Base-by-base conservation (phyloP, 2,329 filamentous ascomycete species). In the Botrytis fabae region DNA sequence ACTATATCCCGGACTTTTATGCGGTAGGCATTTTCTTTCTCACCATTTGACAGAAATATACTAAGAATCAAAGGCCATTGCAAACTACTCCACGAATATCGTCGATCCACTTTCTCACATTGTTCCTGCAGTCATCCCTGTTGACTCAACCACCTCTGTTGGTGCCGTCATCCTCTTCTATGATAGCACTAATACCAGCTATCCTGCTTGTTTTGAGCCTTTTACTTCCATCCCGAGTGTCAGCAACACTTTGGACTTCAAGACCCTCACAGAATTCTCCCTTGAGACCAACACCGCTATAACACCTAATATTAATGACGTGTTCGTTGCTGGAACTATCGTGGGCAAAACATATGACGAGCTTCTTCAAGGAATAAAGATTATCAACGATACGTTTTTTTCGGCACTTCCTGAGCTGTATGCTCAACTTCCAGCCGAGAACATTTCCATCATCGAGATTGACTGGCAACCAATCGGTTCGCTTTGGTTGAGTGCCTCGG, bases 71-170 rank as follows among this genome's bases (percentile, higher is more conserved):
- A 57, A 57, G 51, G 51, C 51, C n/a, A 57, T 57, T 28, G 51
- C 51, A 57, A 57, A 57, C 51, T 57, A 57, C 51, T 57, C 51
- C 51, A 28, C 51, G n/a, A 57, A 57, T 1, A 57, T 57, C n/a
- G n/a, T 28, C 51, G 51, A 57, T 57, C 51, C 51, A 18, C 51
- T 57, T 18, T 57, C 51, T 57, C 51, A 57, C n/a, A 57, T 57
- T 57, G 51, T 57, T 57, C 51, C 51, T 10, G 51, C 51, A 28
- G 51, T 57, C n/a, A 57, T 57, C 51, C n/a, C 51, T 18, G n/a
- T 57, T 57, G 51, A 57, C n/a, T 57, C 51, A 32, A 57, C 51
- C n/a, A 57, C 51, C n/a, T 57, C 51, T 28, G 51, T 57, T 57
- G 51, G 51, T 14, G 51, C 51, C 51, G 51, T 57, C 14, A 57